Evolutionary conservation across 192 early-diverging fungal genomes (phyloP), one percentile per base, ranked within the genome.

Genomic region (Thamnidium elegans): DNA sequence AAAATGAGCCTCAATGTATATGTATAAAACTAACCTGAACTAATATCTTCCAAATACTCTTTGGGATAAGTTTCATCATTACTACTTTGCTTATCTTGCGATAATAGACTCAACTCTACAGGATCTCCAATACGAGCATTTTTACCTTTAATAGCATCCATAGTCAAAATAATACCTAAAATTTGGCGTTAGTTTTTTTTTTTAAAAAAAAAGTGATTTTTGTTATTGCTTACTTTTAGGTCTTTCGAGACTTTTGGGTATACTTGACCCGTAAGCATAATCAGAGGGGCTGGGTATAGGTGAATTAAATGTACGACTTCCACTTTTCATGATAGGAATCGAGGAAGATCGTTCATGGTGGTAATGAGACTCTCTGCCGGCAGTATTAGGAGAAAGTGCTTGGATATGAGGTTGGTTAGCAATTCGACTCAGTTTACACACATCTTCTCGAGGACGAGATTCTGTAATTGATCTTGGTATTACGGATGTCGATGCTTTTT

Each of bases 341-440:
- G 63, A 53, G 21, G 39, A 64, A 4, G 61, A 63, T 20, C 30
- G 48, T 48, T 51, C 47, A 48, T 50, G 31, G 13, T 51, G 2
- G 13, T 55, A n/a, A 30, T 34, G 26, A 34, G 30, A 48, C 30
- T 50, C 31, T 50, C 47, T 31, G 15, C 31, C 51, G n/a, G 30
- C 26, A 2, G 36, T 19, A 26, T 23, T 55, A 21, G 48, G 15
- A n/a, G 44, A 31, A 23, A 67, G 14, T 0, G 65, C 65, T 19
- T 67, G 65, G 0, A 67, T 47, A 52, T 67, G 65, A 23, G 65
- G 65, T 19, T 67, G 65, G 36, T 42, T 67, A 8, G 65, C 65
- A 2, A 67, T 26, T 9, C 55, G 45, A 36, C 51, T 67, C 10
- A 51, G 13, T 19, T 59, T 59, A 19, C 47, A 67, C 26, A 50